Conservation (phyloP, 108 stramenopile species). For the Discostella stelligeroides region DNA sequence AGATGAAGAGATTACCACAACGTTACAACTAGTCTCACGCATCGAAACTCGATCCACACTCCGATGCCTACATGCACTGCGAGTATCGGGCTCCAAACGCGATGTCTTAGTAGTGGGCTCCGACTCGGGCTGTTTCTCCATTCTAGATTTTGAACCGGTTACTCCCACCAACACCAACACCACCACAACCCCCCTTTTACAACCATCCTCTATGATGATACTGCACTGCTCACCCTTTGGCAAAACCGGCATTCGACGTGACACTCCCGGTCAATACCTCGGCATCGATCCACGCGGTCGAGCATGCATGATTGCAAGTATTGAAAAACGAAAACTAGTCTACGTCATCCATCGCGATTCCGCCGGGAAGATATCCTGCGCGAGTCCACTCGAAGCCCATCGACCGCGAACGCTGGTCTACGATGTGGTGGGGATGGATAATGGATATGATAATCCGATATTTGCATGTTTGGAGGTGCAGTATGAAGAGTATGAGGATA, state of each 20-base stretch:
- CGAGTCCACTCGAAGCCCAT: slow-evolving; percentile 96
- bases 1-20: slow-evolving; percentile 45
- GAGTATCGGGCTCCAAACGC: slow-evolving; percentile 82
- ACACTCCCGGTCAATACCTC: slow-evolving; percentile 96
- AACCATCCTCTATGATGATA: slow-evolving; percentile 11
- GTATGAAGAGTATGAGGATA: slow-evolving; percentile 87
- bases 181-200: too few relatives aligned
- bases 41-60: slow-evolving; percentile 77
- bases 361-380: slow-evolving; percentile 77
- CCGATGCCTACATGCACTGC: slow-evolving; percentile 71
- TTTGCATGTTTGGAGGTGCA: slow-evolving; percentile 96
- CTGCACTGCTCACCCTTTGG: slow-evolving; percentile 47
- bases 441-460: slow-evolving; percentile 97
- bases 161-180: neutral
- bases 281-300: slow-evolving; percentile 95
- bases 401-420: slow-evolving; percentile 83
- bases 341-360: slow-evolving; percentile 94
- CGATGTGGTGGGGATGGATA: slow-evolving; percentile 90
- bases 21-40: slow-evolving; percentile 63
- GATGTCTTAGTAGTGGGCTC: slow-evolving; percentile 91
- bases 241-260: slow-evolving; percentile 87
- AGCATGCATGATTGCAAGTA: slow-evolving; percentile 83
- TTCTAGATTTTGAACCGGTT: slow-evolving; percentile 76
- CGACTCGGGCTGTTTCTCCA: slow-evolving; percentile 87
- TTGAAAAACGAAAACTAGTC: slow-evolving; percentile 97